Conservation (phyloP, 2,329 filamentous ascomycete species). For the Apiospora pterosperma region DNA sequence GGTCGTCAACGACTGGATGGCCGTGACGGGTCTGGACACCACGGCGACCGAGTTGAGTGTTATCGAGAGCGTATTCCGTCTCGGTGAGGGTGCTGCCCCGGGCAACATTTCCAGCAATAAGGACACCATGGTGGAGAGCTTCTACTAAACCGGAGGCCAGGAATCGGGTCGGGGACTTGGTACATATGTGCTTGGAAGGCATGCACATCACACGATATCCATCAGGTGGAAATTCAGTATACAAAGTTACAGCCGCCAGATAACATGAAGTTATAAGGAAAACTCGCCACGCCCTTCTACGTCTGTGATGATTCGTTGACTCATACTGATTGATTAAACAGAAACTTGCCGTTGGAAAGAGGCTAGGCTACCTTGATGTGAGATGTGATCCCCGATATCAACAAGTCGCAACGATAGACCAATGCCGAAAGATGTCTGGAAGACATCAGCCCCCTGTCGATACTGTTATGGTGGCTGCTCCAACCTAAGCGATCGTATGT, state of each 20-base stretch:
- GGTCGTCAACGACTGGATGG: slow-evolving; percentile 98
- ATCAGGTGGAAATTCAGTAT: not conserved
- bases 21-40: slow-evolving; percentile 88
- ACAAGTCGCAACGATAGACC: too few relatives aligned
- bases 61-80: slow-evolving; percentile 90
- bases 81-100: slow-evolving; percentile 82
- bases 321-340: not conserved
- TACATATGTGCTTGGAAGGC: too few relatives aligned
- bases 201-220: too few relatives aligned
- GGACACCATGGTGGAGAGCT: slow-evolving; percentile 98
- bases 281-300: not conserved
- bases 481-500: too few relatives aligned
- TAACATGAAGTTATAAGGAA: not conserved
- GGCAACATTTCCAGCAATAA: slow-evolving; percentile 82
- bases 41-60: slow-evolving; percentile 97
- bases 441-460: too few relatives aligned
- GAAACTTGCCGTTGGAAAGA: too few relatives aligned
- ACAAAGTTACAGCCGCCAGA: not conserved
- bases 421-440: too few relatives aligned
- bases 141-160: slow-evolving; percentile 65
- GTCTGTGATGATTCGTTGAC: not conserved
- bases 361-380: too few relatives aligned
- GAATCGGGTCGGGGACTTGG: not conserved
- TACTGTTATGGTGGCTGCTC: too few relatives aligned
- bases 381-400: too few relatives aligned